Conservation (phyloP, 1,284 basidiomycete genomes). For the Somion occarium region DNA sequence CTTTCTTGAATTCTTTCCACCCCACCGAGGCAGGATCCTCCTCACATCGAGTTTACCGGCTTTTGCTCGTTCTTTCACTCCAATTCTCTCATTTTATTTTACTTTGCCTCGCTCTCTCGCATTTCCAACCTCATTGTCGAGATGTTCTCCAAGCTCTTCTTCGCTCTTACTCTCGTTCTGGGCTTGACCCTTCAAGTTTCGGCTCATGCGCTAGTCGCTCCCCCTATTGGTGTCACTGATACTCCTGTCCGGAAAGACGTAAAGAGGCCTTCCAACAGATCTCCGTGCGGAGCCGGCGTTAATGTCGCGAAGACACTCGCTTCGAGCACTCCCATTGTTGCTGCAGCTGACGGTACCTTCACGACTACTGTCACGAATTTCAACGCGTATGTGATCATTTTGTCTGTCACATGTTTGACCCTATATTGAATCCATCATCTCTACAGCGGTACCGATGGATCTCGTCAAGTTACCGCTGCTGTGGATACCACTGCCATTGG, state of each 20-base stretch:
- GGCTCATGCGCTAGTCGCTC: constrained; percentile 43
- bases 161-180: constrained; percentile 15
- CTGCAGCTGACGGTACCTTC: constrained; percentile 39
- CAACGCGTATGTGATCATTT: constrained; percentile 37
- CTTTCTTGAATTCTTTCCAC: constrained; percentile 3
- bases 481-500: constrained; percentile 36
- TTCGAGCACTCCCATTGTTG: constrained; percentile 36
- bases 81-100: constrained; percentile 4
- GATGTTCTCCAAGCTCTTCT: constrained; percentile 21
- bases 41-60: constrained; percentile 7
- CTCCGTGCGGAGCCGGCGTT: constrained; percentile 39
- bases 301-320: constrained; percentile 39
- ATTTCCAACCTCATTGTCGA: constrained; percentile 9
- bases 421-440: constrained; percentile 1
- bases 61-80: constrained; percentile 5
- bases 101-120: neutral
- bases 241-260: constrained; percentile 38
- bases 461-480: constrained; percentile 36
- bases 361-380: constrained; percentile 42
- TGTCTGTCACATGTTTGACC: neutral
- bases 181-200: constrained; percentile 22
- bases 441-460: constrained; percentile 42
- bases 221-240: constrained; percentile 43
- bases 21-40: constrained; percentile 10
- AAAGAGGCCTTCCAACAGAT: constrained; percentile 34